Evolutionary conservation across 306 rosid genomes (phyloP).

Genomic region (Prosopis cineraria): DNA sequence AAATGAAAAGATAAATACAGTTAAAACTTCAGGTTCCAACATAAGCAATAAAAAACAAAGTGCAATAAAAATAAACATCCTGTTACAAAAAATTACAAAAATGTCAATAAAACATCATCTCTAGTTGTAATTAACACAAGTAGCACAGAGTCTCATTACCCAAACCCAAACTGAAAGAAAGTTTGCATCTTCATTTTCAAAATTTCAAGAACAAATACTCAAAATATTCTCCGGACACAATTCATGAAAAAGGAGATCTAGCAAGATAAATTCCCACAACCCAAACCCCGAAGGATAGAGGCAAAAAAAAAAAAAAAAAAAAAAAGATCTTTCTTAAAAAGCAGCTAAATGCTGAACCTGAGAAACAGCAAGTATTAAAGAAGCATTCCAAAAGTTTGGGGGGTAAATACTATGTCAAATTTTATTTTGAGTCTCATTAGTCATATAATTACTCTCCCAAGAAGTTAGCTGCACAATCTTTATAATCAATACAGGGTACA

Average conservation of each 20-base stretch:
- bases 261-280: background rate
- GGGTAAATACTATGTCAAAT: background rate
- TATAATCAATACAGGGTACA: background rate
- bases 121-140: background rate
- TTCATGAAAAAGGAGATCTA: background rate
- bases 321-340: background rate
- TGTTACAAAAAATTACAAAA: no score
- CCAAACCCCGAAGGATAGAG: background rate
- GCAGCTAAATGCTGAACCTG: background rate
- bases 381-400: background rate
- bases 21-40: slow-evolving; percentile 1
- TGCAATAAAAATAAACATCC: no score
- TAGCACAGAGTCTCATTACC: background rate
- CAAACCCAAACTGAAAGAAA: background rate
- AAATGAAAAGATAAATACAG: background rate
- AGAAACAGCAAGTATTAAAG: background rate
- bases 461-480: background rate
- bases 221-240: background rate
- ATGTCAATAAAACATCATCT: background rate
- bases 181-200: background rate
- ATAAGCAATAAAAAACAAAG: no score
- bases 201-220: background rate
- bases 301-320: no score
- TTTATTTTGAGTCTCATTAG: background rate
- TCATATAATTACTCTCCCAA: background rate